Percentiles rank a stretch among this genome's conserved stretches.
Evolutionary conservation across 352 stramenopile species (phyloP).

Genomic region (Pythium vanterpoolii): DNA sequence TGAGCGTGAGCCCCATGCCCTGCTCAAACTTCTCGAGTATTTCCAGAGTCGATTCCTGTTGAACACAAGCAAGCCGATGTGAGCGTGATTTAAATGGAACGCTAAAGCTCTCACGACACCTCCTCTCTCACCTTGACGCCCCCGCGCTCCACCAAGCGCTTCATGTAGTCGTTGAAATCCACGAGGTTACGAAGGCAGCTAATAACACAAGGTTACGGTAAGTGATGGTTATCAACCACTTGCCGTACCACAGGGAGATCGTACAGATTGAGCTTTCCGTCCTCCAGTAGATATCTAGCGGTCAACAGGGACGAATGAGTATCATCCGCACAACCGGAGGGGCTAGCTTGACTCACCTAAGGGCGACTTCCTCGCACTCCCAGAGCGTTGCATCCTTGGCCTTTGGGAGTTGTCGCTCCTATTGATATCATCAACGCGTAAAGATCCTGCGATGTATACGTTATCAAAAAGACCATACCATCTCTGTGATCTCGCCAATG

Average conservation of each 20-base stretch:
- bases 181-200: conserved; percentile 81
- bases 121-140: conserved; percentile 51
- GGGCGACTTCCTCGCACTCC: conserved; percentile 87
- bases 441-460: neutral
- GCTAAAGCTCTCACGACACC: neutral
- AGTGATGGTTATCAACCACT: neutral
- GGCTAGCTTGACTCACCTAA: conserved; percentile 36
- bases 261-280: conserved; percentile 90
- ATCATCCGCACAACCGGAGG: neutral
- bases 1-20: conserved; percentile 83
- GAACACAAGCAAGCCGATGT: neutral
- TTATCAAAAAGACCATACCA: conserved; percentile 35
- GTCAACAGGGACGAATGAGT: neutral
- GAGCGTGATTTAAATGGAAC: neutral
- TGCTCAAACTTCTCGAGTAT: conserved; percentile 85
- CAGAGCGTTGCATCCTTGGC: conserved; percentile 85
- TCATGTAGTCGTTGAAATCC: conserved; percentile 79
- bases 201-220: neutral
- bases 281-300: conserved; percentile 82
- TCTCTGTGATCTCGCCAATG: conserved; percentile 89
- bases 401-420: conserved; percentile 79
- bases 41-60: conserved; percentile 62
- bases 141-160: conserved; percentile 57
- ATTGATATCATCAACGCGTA: neutral
- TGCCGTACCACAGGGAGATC: neutral